Percentiles rank a stretch among this genome's conserved stretches.
Evolutionary conservation across 371 early-diverging fungal species (phyloP).

Genomic region (Apophysomyces sp.): DNA sequence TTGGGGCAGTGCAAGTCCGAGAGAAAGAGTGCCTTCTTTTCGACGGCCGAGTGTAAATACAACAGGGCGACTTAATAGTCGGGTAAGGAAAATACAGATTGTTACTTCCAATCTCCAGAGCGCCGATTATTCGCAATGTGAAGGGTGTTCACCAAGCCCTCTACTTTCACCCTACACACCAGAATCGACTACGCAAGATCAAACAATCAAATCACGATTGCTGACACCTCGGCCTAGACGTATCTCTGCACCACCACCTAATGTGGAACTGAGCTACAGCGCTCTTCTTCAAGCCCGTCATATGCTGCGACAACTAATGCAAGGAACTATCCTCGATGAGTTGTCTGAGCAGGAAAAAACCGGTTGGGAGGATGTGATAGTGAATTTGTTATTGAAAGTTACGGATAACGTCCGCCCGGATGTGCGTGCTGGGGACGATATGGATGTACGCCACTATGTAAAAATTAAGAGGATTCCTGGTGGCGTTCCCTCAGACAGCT

Average conservation of each 20-base stretch:
- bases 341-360: constrained; percentile 31
- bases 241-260: constrained; percentile 50
- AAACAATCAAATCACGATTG: constrained; percentile 11
- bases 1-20: constrained; percentile 18
- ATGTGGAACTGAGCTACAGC: constrained; percentile 65
- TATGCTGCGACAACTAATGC: constrained; percentile 60
- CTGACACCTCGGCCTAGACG: constrained; percentile 38
- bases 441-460: constrained; percentile 89
- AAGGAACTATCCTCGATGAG: constrained; percentile 13
- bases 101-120: constrained; percentile 31
- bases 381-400: constrained; percentile 68
- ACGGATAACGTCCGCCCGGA: constrained; percentile 72
- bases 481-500: constrained; percentile 75
- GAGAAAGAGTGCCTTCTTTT: constrained; percentile 14
- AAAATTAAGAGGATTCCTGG: constrained; percentile 96
- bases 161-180: constrained; percentile 18
- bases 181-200: neutral
- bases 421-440: constrained; percentile 75
- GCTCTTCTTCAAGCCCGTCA: constrained; percentile 66
- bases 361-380: constrained; percentile 80
- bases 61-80: neutral
- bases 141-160: constrained; percentile 27
- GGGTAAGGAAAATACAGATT: constrained; percentile 19
- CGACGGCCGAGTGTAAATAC: constrained; percentile 17
- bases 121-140: constrained; percentile 12